These are phyloP conservation scores for Alternaria rosae DNA, from an alignment of 2,329 filamentous ascomycete species.

Conservation along the genomic window DNA sequence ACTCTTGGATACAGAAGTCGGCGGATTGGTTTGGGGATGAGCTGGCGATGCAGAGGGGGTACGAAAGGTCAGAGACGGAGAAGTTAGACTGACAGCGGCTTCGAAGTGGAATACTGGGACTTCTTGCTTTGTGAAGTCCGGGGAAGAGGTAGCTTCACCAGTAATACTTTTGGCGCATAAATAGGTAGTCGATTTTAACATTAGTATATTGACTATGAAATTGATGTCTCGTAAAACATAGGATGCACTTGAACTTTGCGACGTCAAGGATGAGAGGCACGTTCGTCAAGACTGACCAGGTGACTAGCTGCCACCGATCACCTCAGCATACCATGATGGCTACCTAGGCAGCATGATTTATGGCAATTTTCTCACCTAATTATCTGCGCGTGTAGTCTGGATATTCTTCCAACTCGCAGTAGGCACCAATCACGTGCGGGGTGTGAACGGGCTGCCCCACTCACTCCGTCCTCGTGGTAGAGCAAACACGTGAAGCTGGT, in stretches of 20 bases:
- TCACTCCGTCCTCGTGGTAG: neutral
- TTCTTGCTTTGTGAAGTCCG: neutral
- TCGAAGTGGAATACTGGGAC: neutral
- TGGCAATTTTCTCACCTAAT: neutral
- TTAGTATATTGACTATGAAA: neutral
- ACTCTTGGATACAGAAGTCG: neutral
- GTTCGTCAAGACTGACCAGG: neutral
- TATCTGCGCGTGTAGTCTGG: neutral
- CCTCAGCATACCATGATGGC: neutral
- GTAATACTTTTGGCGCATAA: neutral
- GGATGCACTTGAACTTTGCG: neutral
- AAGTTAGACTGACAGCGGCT: neutral
- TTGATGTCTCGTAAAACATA: neutral
- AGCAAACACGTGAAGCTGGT: neutral
- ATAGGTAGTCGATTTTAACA: neutral
- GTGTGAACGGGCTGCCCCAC: conserved; percentile 15
- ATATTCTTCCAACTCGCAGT: neutral
- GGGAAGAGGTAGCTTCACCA: neutral
- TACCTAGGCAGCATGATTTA: neutral
- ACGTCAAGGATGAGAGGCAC: neutral
- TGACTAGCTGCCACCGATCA: neutral
- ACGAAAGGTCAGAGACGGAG: neutral
- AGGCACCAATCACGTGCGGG: conserved; percentile 6
- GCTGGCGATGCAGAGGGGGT: neutral
- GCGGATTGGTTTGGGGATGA: neutral